Evolutionary conservation across 2,329 filamentous ascomycete genomes (phyloP).

Genomic region (Leptodontidium sp.): DNA sequence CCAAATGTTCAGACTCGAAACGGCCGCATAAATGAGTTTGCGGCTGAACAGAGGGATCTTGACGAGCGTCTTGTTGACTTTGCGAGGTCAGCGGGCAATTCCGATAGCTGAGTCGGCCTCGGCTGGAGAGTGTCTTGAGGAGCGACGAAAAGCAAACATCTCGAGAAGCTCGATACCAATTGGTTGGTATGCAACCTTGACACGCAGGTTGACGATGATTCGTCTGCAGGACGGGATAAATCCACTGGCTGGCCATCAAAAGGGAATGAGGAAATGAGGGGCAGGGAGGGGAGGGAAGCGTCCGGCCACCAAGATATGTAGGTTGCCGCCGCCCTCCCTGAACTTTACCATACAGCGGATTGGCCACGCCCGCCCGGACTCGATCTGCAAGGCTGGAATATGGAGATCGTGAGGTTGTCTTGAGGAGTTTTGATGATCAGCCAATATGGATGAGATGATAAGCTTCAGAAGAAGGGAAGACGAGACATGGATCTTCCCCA

Average conservation of each 20-base stretch:
- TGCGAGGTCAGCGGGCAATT: neutral
- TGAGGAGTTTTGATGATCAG: neutral
- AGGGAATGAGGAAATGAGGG: too few relatives aligned
- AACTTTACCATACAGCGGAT: neutral
- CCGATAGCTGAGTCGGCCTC: neutral
- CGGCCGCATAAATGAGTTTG: neutral
- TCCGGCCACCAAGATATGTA: conserved; percentile 14
- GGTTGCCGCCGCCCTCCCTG: conserved; percentile 22
- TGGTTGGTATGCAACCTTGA: neutral
- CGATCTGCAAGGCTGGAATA: neutral
- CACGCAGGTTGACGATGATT: conserved; percentile 6
- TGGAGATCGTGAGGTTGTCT: neutral
- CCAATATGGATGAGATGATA: neutral
- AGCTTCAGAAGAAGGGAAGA: neutral
- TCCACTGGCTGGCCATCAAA: neutral
- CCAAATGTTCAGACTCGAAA: too few relatives aligned
- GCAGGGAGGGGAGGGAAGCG: neutral
- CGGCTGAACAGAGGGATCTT: neutral
- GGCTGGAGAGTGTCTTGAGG: neutral
- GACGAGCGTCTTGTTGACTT: neutral
- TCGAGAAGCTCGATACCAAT: neutral
- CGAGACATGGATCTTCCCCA: neutral
- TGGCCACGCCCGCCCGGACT: neutral
- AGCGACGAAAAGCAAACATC: conserved; percentile 4
- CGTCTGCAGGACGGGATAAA: neutral